Percentiles rank a stretch among this genome's conserved stretches.
Evolutionary conservation across 495 filamentous ascomycete genomes (phyloP).

Genomic region (Aspergillus conjunctus): DNA sequence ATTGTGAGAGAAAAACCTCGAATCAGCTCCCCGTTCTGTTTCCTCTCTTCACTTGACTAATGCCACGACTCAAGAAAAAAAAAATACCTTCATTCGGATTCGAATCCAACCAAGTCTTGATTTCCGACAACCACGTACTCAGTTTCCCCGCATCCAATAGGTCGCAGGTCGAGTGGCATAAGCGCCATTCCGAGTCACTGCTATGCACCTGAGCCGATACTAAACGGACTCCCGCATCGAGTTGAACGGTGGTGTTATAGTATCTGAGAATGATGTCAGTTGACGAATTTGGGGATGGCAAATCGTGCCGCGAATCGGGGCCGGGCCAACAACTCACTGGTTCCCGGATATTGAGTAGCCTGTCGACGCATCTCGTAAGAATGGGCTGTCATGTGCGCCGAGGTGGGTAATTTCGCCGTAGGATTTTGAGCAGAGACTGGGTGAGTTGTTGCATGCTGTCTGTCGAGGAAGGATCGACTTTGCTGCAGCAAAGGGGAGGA

Average conservation of each 20-base stretch:
- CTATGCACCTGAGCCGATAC: conserved; percentile 73
- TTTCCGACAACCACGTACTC: conserved; percentile 59
- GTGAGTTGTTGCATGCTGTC: conserved; percentile 64
- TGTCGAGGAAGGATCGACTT: conserved; percentile 34
- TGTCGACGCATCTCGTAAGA: conserved; percentile 53
- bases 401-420: conserved; percentile 66
- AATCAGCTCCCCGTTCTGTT: background rate
- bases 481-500: conserved; percentile 37
- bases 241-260: conserved; percentile 70
- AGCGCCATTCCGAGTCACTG: conserved; percentile 53
- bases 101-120: conserved; percentile 67
- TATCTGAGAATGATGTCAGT: conserved; percentile 37
- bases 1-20: background rate
- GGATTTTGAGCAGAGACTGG: conserved; percentile 57
- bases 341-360: conserved; percentile 61
- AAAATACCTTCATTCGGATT: conserved; percentile 64
- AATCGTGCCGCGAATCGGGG: background rate
- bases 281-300: background rate
- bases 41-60: too few relatives aligned
- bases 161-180: conserved; percentile 68
- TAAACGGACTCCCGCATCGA: conserved; percentile 70
- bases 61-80: background rate
- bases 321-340: conserved; percentile 48
- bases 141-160: conserved; percentile 69
- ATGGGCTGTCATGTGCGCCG: conserved; percentile 66